Evolutionary conservation across 805 yeast species (phyloP), one percentile per base, ranked within the genome.

Genomic region (Saccharomycopsis babjevae): DNA sequence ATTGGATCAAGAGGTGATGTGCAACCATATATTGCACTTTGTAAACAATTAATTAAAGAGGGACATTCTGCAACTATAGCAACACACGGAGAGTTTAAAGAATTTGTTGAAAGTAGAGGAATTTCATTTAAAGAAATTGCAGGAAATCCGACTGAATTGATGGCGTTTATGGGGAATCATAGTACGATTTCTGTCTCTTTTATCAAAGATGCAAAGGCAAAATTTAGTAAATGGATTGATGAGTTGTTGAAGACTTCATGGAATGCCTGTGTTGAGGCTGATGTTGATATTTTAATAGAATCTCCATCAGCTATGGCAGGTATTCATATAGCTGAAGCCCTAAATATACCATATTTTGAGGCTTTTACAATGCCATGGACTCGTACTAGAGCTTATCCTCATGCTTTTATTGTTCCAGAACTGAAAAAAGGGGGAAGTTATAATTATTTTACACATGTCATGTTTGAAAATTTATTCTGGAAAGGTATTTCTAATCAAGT

Each of bases 291-390:
- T 20, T 76, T 93, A 63, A 89, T 93, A 61, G 98, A 93, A 70
- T 88, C 96, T n/a, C 98, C 98, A 0, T 87, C 96, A 1, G 93
- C 97, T 0, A 91, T 93, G 92, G 92, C 88, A 16, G 98, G 98
- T 10, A 82, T 92, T 56, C 98, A 93, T 68, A 88, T 93, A 61
- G 97, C 98, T 2, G 98, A 93, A 71, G 96, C 96, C 0, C 73
- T 93, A 61, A 82, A 84, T 22, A 87, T 93, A 61, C 96, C 98
- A 0, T 93, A 93, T 70, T 88, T 89, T 76, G 78, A 97, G 67
- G 97, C 97, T 0, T 93, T 93, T 70, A 93, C 98, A 0, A 93
- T 93, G 98, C 98, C 98, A 0, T 93, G 98, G 98, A 89, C 97
- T 0, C 75, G 96, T 63, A 92, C 98, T 0, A 79, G 96, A 66